Evolutionary conservation across 257 asterid species (phyloP), one percentile per base, ranked within the genome.

Genomic region (Gardenia jasminoides): DNA sequence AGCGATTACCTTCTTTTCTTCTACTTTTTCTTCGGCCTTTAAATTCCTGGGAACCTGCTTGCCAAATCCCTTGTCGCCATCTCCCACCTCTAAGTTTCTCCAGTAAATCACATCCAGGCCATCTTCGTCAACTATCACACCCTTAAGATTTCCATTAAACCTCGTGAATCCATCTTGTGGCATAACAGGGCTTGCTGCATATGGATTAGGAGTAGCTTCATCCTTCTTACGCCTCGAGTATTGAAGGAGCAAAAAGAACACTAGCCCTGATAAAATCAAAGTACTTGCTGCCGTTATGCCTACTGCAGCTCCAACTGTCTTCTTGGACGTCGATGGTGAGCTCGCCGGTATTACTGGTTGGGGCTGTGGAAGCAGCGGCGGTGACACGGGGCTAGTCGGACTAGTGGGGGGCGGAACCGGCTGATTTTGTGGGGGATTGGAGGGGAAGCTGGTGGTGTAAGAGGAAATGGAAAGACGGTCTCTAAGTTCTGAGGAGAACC

Each of bases 61-160:
- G 80, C 87, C 86, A 77, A 87, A 93, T 64, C 88, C 80, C 62
- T 68, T 81, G 26, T 85, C 83, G 13, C 74, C 78, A 10, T 86
- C 89, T n/a, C 83, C 92, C 31, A 82, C 88, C 72, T 90, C 84
- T 68, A 91, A 2, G 41, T 92, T 86, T 76, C 84, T 92, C 99
- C 98, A 96, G 70, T 96, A 96, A 77, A 96, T 76, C 44, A 96
- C 99, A 79, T 96, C 99, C 88, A 96, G 72, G 1, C 99, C 99
- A 78, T 92, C 82, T 82, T 93, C 99, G 80, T 93, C 99, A 10
- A 95, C 97, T 33, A 95, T 92, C 73, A 95, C 80, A 22, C 97
- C 99, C 77, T 91, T 93, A 24, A 95, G 75, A 54, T 93, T 88
- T 5, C 98, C 94, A 19, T 84, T 79, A 79, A 91, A 88, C 72